Base-by-base conservation (phyloP, 2,329 filamentous ascomycete species). In the Apiospora saccharicola region DNA sequence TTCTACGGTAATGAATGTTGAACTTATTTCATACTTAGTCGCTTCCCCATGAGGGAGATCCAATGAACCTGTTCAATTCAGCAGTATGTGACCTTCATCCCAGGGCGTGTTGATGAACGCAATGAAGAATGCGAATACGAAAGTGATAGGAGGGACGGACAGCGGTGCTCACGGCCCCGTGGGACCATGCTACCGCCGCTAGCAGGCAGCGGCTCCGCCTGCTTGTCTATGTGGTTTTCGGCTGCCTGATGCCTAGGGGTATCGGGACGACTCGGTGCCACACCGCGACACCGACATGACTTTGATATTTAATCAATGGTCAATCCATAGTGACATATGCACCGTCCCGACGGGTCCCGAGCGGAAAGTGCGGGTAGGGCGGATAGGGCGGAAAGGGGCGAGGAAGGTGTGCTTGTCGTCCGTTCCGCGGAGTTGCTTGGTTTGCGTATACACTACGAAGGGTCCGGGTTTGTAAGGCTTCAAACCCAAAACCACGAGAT, bases 1-100 rank as follows among this genome's bases (percentile, higher is more conserved):
- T 41, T n/a, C 34, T 14, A 37, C n/a, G 34, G 34, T 64, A 64
- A 64, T 64, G 57, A 64, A 41, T n/a, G 30, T 64, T 64, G 57
- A 34, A 41, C 14, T 41, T n/a, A 16, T 41, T 34, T 61, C 22
- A 41, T 57, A 64, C 24, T 34, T 41, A 64, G n/a, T 24, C n/a
- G 57, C 34, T 64, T 41, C 19, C 10, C 30, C 8, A 26, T 12
- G 16, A 61, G 30, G 30, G 53, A 34, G 5, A 19, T 16, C 22
- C 53, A 34, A 37, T 37, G 53, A 61, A 30, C 51, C 30, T 61
- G 34, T 30, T 22, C 22, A 34, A 10, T 34, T 19, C 8, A 49
- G 37, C 37, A 41, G 37, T 37, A 37, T 26, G 16, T 30, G 16
- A 37, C 14, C 22, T 34, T 4, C 26, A 1, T 3, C 10, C 12